Evolutionary conservation across 352 stramenopile species (phyloP), one percentile per base, ranked within the genome.

Genomic region (Globisporangium canariense): DNA sequence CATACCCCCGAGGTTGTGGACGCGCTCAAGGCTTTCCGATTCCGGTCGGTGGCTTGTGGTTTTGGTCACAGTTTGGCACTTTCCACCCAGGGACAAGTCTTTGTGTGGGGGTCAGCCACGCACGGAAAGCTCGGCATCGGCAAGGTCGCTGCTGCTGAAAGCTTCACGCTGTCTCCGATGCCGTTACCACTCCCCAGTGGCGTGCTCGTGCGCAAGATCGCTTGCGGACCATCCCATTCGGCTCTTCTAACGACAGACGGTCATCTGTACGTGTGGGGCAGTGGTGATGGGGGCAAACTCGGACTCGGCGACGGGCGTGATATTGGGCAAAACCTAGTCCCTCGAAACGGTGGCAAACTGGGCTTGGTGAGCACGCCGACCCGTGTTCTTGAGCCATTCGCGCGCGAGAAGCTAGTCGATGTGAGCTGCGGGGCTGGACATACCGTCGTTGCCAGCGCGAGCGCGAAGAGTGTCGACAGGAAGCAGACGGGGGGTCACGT

Each of bases 171-270:
- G 7, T 47, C 64, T 8, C 85, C 85, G 1, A 69, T 94, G 9
- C 67, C 60, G 1, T 53, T 89, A 1, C 41, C 68, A 3, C 65
- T 64, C 14, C 68, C 62, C 3, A 40, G n/a, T 4, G 64, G 68
- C 18, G 36, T 79, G 54, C n/a, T 67, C 4, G 76, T 91, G 2
- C 75, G 79, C 5, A 88, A 83, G 51, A 90, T 94, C 28, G 78
- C 86, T 0, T 94, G 86, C 53, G 86, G 86, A 22, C 79, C 82
- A 18, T 94, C 86, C 13, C 86, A 94, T 55, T 94, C 86, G 0
- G 86, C 83, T 18, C 54, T 90, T 0, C 36, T 94, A 8, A 90
- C 83, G 7, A 68, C 50, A 0, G 74, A 85, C 22, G 86, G 86
- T 0, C 64, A 67, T 6, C 64, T 94, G 30, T 94, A 78, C 58